These are phyloP conservation scores for Heteromeles arbutifolia DNA, from an alignment of 306 rosid species.

Conservation along the genomic window DNA sequence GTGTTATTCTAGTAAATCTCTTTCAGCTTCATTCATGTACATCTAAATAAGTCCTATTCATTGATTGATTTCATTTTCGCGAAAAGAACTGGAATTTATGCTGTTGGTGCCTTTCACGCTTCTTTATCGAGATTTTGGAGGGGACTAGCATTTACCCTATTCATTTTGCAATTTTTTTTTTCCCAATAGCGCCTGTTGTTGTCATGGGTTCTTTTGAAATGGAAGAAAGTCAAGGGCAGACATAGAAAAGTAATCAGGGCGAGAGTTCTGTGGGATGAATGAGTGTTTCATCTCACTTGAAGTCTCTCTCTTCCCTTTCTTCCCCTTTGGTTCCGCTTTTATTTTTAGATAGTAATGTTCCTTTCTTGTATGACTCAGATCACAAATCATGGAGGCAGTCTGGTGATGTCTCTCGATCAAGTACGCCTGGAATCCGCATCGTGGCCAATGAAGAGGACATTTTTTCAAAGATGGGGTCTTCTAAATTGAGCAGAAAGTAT, in stretches of 20 bases:
- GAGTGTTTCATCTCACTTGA: neutral
- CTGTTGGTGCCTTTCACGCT: neutral
- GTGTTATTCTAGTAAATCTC: neutral
- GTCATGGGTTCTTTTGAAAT: neutral
- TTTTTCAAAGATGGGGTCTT: constrained; percentile 61
- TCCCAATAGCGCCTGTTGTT: neutral
- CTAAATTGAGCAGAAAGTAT: constrained; percentile 55
- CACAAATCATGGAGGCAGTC: constrained; percentile 42
- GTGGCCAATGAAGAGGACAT: constrained; percentile 51
- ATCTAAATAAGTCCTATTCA: neutral
- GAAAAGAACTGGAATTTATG: neutral
- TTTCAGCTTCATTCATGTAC: neutral
- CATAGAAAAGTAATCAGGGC: neutral
- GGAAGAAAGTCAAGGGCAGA: neutral
- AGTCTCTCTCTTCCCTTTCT: neutral
- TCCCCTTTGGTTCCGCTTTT: neutral
- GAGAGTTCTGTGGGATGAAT: neutral
- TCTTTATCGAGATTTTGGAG: neutral
- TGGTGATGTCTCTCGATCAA: constrained; percentile 52
- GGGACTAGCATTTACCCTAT: neutral
- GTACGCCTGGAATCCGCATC: constrained; percentile 38
- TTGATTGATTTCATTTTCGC: neutral
- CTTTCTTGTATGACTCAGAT: constrained; percentile 44
- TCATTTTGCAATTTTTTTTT: neutral
- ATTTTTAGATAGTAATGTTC: constrained; percentile 8